Evolutionary conservation across 2,329 filamentous ascomycete species (phyloP).

Genomic region (Fusarium nurragi): DNA sequence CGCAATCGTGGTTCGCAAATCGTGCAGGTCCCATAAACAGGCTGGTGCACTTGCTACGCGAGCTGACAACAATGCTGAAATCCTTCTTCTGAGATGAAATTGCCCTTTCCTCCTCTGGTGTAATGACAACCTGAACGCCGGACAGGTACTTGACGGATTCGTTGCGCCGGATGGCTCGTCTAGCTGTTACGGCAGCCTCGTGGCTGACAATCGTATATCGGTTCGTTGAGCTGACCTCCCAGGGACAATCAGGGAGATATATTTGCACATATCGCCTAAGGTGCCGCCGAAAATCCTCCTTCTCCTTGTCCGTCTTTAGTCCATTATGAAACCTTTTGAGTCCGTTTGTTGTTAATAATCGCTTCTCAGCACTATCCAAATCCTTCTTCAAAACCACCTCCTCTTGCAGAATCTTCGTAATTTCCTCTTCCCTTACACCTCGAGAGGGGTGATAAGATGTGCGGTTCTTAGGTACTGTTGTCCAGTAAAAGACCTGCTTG

Average conservation of each 20-base stretch:
- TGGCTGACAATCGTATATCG: constrained; percentile 92
- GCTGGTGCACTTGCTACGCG: constrained; percentile 87
- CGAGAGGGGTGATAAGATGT: constrained; percentile 86
- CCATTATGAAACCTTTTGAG: constrained; percentile 74
- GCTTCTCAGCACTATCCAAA: constrained; percentile 72
- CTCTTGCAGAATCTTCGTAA: constrained; percentile 68
- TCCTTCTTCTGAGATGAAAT: constrained; percentile 86
- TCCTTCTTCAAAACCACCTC: constrained; percentile 81
- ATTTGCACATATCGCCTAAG: constrained; percentile 91
- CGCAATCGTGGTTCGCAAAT: constrained; percentile 97
- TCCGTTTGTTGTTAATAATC: constrained; percentile 76
- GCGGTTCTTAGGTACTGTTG: constrained; percentile 92
- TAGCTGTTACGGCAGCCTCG: constrained; percentile 87
- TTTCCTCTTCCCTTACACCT: constrained; percentile 74
- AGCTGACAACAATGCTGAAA: constrained; percentile 96
- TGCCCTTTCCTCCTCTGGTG: constrained; percentile 86
- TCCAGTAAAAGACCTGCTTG: constrained; percentile 87
- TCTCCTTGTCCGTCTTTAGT: constrained; percentile 79
- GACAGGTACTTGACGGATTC: constrained; percentile 90
- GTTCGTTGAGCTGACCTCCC: constrained; percentile 91
- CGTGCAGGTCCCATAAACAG: constrained; percentile 94
- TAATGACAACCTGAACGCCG: constrained; percentile 92
- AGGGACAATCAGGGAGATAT: constrained; percentile 92
- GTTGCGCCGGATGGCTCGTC: constrained; percentile 79
- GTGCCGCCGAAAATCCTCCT: constrained; percentile 86